These are phyloP conservation scores for Gomphus bonarii DNA, from an alignment of 1,284 basidiomycete genomes.

Conservation along the genomic window DNA sequence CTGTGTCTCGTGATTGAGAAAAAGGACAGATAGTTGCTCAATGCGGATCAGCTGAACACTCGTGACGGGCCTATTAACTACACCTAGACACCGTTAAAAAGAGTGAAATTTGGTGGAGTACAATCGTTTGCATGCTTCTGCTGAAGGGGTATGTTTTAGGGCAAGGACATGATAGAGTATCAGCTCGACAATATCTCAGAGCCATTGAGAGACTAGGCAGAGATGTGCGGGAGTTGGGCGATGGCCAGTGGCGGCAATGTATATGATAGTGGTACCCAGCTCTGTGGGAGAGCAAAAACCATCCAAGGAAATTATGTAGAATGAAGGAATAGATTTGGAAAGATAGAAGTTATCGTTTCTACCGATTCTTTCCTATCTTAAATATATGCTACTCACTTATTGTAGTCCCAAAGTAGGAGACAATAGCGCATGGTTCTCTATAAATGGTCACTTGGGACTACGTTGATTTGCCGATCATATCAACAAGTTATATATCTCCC, in stretches of 20 bases:
- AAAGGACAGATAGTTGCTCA: background rate
- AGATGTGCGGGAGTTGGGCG: background rate
- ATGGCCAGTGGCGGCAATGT: background rate
- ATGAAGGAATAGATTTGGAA: too few species aligned
- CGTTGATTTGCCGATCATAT: too few species aligned
- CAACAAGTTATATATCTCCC: too few species aligned
- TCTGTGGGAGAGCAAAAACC: background rate
- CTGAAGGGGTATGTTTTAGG: background rate
- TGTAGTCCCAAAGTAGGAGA: too few species aligned
- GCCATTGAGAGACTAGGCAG: conserved; percentile 6
- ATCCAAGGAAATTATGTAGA: too few species aligned
- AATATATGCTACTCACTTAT: too few species aligned
- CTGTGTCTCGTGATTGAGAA: conserved; percentile 3
- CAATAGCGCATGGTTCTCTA: too few species aligned
- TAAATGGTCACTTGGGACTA: too few species aligned
- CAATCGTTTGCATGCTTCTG: background rate
- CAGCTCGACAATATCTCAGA: conserved; percentile 1
- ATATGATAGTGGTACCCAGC: background rate
- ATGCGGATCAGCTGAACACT: background rate
- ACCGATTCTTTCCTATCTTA: too few species aligned
- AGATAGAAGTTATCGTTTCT: too few species aligned
- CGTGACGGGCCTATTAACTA: background rate
- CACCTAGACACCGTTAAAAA: background rate
- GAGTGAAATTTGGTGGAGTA: background rate
- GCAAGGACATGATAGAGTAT: conserved; percentile 2